A percentile compares a stretch with the other conserved stretches of the same genome.
Conservation (phyloP, 768 basidiomycete species). For the Leucocoprinus sp. region DNA sequence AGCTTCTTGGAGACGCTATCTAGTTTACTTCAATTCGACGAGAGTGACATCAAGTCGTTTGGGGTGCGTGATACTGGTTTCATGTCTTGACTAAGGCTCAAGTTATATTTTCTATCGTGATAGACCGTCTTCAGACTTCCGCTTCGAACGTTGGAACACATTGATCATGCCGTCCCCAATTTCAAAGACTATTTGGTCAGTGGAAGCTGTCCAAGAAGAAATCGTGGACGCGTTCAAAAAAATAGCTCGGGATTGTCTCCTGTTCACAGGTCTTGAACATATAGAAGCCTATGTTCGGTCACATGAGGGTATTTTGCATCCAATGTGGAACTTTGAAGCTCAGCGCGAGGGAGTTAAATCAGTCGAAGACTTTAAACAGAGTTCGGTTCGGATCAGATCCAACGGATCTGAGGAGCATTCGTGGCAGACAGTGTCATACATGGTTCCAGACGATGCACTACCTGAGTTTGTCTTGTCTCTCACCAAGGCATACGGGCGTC, state of each 20-base stretch:
- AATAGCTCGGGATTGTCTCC: conserved; percentile 2
- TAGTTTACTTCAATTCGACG: conserved; percentile 19
- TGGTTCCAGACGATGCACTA: background rate
- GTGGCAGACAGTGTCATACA: conserved; percentile 3
- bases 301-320: background rate
- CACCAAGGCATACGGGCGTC: background rate
- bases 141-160: background rate
- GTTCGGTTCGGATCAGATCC: conserved; percentile 1
- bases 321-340: conserved; percentile 1
- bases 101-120: background rate
- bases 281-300: conserved; percentile 1
- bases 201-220: background rate
- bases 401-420: background rate
- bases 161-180: background rate
- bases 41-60: background rate
- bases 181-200: background rate
- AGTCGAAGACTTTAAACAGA: background rate
- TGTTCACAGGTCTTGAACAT: conserved; percentile 3
- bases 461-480: background rate
- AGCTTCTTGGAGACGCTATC: conserved; percentile 29
- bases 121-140: conserved; percentile 8
- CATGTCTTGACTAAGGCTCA: background rate
- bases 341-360: background rate
- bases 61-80: background rate
- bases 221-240: conserved; percentile 1